Base-by-base conservation (phyloP, 2,329 filamentous ascomycete genomes). In the Phyllosticta citribraziliensis region DNA sequence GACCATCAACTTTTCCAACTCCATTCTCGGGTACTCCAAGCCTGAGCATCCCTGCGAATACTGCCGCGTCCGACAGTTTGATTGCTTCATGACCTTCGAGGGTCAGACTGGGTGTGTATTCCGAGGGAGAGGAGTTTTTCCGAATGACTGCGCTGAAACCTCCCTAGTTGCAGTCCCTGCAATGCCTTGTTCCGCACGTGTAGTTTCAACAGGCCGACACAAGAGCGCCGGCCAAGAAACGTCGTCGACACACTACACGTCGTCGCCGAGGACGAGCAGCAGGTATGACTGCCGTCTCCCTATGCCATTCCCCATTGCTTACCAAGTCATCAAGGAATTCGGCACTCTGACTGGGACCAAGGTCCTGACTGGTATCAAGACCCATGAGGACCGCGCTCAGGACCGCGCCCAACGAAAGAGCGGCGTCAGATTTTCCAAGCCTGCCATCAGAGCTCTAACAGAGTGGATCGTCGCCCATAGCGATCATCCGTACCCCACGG, bases 401-500 rank as follows among this genome's bases (percentile, higher is more conserved):
- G 62, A 63, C 11, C 65, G 69, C 22, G 70, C 69, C 53, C 66
- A 68, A 60, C 66, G 86, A 56, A 91, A 90, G 71, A 84, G 84
- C 64, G 88, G 85, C 58, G 84, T 87, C 57, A 84, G 90, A 14
- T 92, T 97, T 73, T 90, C 91, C 4, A 80, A 88, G 64, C 86
- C 91, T 66, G 89, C 90, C 0, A 83, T 94, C 64, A 88, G 88
- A 67, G 83, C 91, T 51, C 76, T 97, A 57, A 93, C 93, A 74
- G 86, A 87, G 67, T 97, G 92, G 92, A 81, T 96, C 33, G 83
- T 87, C 0, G 86, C 85, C 6, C 91, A 96, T 70, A 84, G 83
- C 68, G 82, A 88, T 58, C 89, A 95, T 67, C 92, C 91, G 0
- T 97, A 96, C 70, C 91, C 92, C 5, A 92, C 85, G 35, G 91